Conservation (phyloP, 257 asterid genomes). For the Solanum tarijense region DNA sequence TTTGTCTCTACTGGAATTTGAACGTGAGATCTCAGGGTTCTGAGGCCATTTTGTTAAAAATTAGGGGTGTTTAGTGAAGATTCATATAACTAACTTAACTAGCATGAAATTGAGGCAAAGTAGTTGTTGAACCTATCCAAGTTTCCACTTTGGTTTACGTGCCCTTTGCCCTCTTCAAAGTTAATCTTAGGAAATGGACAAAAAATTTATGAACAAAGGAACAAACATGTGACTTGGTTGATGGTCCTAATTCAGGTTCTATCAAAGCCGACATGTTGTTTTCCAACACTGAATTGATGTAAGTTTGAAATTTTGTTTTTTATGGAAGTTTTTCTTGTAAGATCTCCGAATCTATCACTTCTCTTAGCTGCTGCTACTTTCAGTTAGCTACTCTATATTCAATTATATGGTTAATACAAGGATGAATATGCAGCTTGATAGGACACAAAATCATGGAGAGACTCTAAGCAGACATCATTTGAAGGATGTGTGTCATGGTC, state of each 20-base stretch:
- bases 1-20: neutral
- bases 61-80: neutral
- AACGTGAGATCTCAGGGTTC: neutral
- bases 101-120: neutral
- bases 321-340: neutral
- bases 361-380: neutral
- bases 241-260: conserved; percentile 27
- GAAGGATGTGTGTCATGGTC: conserved; percentile 60
- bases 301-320: neutral
- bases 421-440: conserved; percentile 38
- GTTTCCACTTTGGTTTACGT: neutral
- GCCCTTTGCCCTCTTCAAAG: neutral
- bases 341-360: neutral
- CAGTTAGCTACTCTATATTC: neutral
- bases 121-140: neutral
- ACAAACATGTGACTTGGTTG: conserved; percentile 20
- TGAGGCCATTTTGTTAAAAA: neutral
- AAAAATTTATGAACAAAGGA: neutral
- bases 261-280: conserved; percentile 16
- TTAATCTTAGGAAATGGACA: conserved; percentile 16
- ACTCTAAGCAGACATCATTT: conserved; percentile 25
- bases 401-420: neutral
- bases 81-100: neutral
- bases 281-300: neutral
- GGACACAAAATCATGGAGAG: too few species aligned